phyloP scores from a whole-genome alignment of 176 grass and related monocot genomes.

The Ananas comosus region DNA sequence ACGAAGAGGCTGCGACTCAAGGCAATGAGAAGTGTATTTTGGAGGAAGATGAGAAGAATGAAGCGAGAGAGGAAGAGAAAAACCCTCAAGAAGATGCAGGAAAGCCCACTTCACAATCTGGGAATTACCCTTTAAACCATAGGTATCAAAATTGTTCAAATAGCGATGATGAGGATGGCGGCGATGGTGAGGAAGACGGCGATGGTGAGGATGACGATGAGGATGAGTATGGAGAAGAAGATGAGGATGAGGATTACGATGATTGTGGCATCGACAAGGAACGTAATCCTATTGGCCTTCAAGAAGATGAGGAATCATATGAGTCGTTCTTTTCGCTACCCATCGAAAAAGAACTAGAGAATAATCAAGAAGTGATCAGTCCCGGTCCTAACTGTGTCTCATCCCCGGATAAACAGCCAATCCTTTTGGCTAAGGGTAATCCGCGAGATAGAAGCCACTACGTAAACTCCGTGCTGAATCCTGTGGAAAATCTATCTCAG shows the following conservation, averaged over 20 bases:
- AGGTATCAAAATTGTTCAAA: constrained; percentile 60
- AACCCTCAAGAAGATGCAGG: constrained; percentile 31
- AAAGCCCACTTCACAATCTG: constrained; percentile 10
- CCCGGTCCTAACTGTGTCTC: constrained; percentile 8
- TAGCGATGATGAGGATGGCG: constrained; percentile 12
- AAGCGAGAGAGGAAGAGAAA: constrained; percentile 6
- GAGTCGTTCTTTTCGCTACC: constrained; percentile 84
- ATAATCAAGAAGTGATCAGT: constrained; percentile 22
- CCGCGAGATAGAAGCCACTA: constrained; percentile 50
- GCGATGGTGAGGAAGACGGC: constrained; percentile 33
- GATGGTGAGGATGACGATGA: constrained; percentile 46
- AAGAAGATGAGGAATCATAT: constrained; percentile 64
- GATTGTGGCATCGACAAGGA: constrained; percentile 33
- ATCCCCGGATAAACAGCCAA: constrained; percentile 20
- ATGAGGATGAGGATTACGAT: constrained; percentile 36
- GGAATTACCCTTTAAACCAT: constrained; percentile 68
- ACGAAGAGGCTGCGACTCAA: constrained; percentile 32
- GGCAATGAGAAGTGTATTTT: constrained; percentile 22
- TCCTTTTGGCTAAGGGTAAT: constrained; percentile 25
- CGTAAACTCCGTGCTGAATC: constrained; percentile 44
- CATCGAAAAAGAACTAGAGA: constrained; percentile 27
- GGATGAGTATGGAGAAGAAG: constrained; percentile 42
- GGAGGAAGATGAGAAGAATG: constrained; percentile 3
- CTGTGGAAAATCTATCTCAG: constrained; percentile 62
- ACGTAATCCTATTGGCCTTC: constrained; percentile 28